A percentile compares a stretch with the other conserved stretches of the same genome.
Evolutionary conservation across 129 eudicot species (phyloP).

Genomic region (Silybum marianum): DNA sequence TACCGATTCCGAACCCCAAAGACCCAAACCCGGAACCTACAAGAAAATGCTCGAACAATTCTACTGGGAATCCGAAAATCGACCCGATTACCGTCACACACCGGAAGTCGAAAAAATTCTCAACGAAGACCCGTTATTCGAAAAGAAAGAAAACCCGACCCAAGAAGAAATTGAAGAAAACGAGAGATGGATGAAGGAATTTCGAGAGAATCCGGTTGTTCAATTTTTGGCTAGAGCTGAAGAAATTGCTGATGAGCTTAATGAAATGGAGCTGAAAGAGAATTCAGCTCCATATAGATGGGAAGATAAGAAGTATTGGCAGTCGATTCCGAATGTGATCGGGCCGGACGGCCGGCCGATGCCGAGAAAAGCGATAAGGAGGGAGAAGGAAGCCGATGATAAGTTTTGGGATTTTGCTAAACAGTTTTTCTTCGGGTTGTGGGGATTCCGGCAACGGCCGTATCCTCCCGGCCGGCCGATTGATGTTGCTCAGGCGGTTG

Average conservation of each 20-base stretch:
- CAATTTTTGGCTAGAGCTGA: constrained; percentile 57
- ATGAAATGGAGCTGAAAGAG: constrained; percentile 64
- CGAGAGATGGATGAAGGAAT: constrained; percentile 67
- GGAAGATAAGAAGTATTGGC: constrained; percentile 71
- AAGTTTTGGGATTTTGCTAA: constrained; percentile 92
- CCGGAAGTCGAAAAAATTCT: constrained; percentile 74
- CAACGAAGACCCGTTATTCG: constrained; percentile 62
- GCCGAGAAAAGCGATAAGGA: constrained; percentile 67
- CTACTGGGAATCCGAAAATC: constrained; percentile 73
- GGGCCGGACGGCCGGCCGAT: constrained; percentile 95
- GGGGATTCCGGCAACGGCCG: constrained; percentile 90
- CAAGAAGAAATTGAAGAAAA: constrained; percentile 73
- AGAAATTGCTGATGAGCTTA: constrained; percentile 56
- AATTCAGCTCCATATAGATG: constrained; percentile 51
- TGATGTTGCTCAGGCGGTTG: constrained; percentile 88
- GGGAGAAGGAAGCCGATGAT: constrained; percentile 52
- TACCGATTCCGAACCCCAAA: constrained; percentile 14
- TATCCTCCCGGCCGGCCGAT: constrained; percentile 93
- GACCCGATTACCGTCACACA: constrained; percentile 72
- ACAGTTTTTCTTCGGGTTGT: constrained; percentile 88
- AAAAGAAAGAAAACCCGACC: constrained; percentile 72
- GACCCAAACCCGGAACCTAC: constrained; percentile 61
- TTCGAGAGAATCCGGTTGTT: constrained; percentile 66
- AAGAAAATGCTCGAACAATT: constrained; percentile 65
- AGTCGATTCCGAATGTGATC: constrained; percentile 67